phyloP scores from a whole-genome alignment of 257 asterid species.

The Primulina tabacum region DNA sequence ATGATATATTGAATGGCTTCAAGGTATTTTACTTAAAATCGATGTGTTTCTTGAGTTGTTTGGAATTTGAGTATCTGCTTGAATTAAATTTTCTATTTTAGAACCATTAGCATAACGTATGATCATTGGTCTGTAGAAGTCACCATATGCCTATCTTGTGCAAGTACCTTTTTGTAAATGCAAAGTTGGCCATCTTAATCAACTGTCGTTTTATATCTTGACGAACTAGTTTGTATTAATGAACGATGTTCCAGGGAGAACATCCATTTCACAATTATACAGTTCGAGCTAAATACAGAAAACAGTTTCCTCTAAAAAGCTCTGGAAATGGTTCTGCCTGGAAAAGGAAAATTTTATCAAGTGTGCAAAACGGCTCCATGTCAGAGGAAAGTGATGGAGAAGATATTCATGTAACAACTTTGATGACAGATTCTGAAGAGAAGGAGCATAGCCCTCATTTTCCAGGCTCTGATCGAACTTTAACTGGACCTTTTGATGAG shows the following conservation, averaged over 20 bases:
- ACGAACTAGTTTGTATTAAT: slow-evolving; percentile 22
- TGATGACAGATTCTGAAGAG: slow-evolving; percentile 25
- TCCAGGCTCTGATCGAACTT: slow-evolving; percentile 21
- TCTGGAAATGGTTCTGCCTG: slow-evolving; percentile 26
- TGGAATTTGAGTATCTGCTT: not conserved
- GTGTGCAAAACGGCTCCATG: slow-evolving; percentile 35
- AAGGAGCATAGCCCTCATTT: not conserved
- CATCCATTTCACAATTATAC: slow-evolving; percentile 97
- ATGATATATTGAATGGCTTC: not conserved
- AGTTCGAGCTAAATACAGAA: slow-evolving; percentile 77
- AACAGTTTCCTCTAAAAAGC: slow-evolving; percentile 31
- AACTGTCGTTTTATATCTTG: slow-evolving; percentile 3
- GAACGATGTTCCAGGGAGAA: slow-evolving; percentile 62
- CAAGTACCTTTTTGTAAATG: not conserved
- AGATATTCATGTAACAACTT: slow-evolving; percentile 34
- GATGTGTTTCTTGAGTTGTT: not conserved
- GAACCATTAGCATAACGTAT: not conserved
- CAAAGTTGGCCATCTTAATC: not conserved
- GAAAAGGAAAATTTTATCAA: slow-evolving; percentile 28
- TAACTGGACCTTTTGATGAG: slow-evolving; percentile 22
- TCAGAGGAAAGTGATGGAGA: slow-evolving; percentile 48
- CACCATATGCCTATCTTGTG: not conserved
- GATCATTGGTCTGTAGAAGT: not conserved
- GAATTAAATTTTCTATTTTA: not conserved
- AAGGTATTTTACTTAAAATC: not conserved